Evolutionary conservation across 1,284 basidiomycete species (phyloP).

Genomic region (Fomitopsis palustris): DNA sequence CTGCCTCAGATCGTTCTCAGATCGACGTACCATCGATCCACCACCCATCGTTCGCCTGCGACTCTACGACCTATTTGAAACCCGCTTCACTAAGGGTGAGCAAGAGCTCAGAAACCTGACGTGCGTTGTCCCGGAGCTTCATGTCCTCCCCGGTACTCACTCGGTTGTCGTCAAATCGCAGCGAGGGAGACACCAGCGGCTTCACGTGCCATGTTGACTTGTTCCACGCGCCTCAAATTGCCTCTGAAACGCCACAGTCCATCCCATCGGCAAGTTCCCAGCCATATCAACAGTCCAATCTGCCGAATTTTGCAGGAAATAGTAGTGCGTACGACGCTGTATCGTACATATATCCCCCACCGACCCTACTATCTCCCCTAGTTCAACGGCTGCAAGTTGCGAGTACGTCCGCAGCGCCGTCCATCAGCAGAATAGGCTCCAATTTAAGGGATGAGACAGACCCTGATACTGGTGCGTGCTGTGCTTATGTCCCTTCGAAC

Average conservation of each 20-base stretch:
- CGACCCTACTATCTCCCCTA: too few species aligned
- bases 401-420: too few species aligned
- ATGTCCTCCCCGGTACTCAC: background rate
- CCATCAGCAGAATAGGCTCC: too few species aligned
- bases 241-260: too few species aligned
- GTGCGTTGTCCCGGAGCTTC: background rate
- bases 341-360: too few species aligned
- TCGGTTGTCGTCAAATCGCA: slow-evolving; percentile 16
- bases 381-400: too few species aligned
- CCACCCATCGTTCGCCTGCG: slow-evolving; percentile 34
- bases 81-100: slow-evolving; percentile 19
- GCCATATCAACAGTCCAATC: slow-evolving; percentile 8
- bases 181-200: slow-evolving; percentile 44
- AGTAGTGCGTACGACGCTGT: too few species aligned
- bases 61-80: slow-evolving; percentile 21
- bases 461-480: too few species aligned
- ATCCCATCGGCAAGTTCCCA: slow-evolving; percentile 26
- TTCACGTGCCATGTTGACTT: slow-evolving; percentile 62
- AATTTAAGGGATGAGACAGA: too few species aligned
- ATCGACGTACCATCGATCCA: slow-evolving; percentile 35
- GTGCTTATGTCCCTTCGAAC: too few species aligned
- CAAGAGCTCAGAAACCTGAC: background rate
- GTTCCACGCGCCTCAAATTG: slow-evolving; percentile 16
- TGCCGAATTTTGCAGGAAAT: too few species aligned
- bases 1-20: slow-evolving; percentile 24